These are phyloP conservation scores for Babesia bovis DNA, from an alignment of 169 alveolate genomes.

Conservation along the genomic window DNA sequence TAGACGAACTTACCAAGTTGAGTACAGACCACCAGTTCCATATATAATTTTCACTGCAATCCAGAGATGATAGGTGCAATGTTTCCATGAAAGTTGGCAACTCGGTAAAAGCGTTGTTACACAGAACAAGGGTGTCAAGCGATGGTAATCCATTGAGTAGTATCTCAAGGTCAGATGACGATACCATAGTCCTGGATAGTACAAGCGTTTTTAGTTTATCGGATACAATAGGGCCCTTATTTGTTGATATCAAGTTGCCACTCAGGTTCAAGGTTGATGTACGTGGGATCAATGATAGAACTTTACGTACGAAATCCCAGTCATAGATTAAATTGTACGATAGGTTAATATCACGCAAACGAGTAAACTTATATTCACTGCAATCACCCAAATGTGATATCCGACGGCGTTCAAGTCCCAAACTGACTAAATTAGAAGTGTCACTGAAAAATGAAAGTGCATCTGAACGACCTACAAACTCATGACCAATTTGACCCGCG, in stretches of 20 bases:
- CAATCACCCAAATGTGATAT: constrained; percentile 35
- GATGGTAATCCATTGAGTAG: not conserved
- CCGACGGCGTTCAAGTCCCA: constrained; percentile 23
- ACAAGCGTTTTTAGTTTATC: constrained; percentile 1
- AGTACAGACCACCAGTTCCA: constrained; percentile 35
- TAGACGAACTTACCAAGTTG: not conserved
- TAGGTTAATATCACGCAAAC: constrained; percentile 26
- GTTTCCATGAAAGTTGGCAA: not conserved
- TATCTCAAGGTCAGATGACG: not conserved
- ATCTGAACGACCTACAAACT: constrained; percentile 51
- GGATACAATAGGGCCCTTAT: not conserved
- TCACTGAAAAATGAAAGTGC: constrained; percentile 44
- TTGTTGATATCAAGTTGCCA: constrained; percentile 6
- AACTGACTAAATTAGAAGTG: constrained; percentile 13
- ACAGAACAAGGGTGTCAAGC: constrained; percentile 3
- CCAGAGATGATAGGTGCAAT: not conserved
- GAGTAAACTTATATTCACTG: constrained; percentile 27
- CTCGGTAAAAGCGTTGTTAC: constrained; percentile 18
- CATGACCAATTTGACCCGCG: constrained; percentile 19
- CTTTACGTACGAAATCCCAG: constrained; percentile 15
- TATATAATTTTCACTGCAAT: constrained; percentile 6
- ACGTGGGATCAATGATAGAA: constrained; percentile 11
- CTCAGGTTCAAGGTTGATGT: constrained; percentile 22
- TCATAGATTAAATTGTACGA: constrained; percentile 16
- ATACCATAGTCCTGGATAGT: constrained; percentile 13